phyloP scores from a whole-genome alignment of 306 rosid species.

The Glycine tomentella region DNA sequence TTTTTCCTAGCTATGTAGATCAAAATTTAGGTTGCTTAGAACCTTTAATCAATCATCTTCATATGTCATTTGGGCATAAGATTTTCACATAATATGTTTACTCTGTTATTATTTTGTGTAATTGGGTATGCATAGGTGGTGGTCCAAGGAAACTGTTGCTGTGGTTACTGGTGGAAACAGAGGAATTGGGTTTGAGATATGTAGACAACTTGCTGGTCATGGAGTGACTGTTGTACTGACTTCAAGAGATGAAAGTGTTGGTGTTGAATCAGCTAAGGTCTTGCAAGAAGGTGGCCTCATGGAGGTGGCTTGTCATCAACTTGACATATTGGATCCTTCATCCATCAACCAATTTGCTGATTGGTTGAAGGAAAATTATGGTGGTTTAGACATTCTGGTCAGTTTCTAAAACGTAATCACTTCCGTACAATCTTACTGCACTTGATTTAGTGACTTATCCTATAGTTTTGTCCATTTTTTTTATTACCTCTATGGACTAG shows the following conservation, averaged over 20 bases:
- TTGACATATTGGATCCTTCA: slow-evolving; percentile 74
- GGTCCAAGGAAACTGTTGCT: slow-evolving; percentile 88
- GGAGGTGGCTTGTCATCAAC: slow-evolving; percentile 76
- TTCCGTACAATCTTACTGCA: not conserved
- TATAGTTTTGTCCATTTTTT: slow-evolving; percentile 1
- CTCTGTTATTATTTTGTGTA: not conserved
- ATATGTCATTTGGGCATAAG: no score
- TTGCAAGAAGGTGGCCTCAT: slow-evolving; percentile 86
- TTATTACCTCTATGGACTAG: not conserved
- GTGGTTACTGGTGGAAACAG: slow-evolving; percentile 96
- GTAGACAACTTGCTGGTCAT: slow-evolving; percentile 79
- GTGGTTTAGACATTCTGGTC: slow-evolving; percentile 90
- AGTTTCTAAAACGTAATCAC: slow-evolving; percentile 37
- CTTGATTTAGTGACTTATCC: not conserved
- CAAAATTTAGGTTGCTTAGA: no score
- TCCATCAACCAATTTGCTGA: slow-evolving; percentile 68
- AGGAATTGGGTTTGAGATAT: slow-evolving; percentile 93
- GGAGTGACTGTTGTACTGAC: slow-evolving; percentile 82
- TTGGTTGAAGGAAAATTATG: slow-evolving; percentile 77
- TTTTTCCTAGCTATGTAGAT: no score
- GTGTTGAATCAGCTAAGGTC: slow-evolving; percentile 85
- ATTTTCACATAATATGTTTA: no score
- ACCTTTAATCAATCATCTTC: no score
- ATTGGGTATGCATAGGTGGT: slow-evolving; percentile 67
- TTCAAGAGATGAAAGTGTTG: slow-evolving; percentile 80